phyloP scores from a whole-genome alignment of 1,284 basidiomycete genomes.

The Trichosporon sp. region DNA sequence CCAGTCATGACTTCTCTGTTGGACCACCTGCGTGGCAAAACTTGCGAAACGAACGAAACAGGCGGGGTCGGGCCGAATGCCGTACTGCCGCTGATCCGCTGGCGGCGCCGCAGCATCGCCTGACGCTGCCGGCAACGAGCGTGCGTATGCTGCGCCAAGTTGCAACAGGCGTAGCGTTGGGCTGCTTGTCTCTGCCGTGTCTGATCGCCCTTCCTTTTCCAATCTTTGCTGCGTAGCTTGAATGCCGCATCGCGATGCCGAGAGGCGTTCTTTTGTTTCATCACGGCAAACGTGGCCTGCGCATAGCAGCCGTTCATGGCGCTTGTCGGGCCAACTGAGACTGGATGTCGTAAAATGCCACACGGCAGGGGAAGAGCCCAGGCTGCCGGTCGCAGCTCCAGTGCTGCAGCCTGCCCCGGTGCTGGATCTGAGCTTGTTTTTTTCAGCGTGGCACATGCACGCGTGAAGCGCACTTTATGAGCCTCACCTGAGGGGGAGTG shows the following conservation, averaged over 20 bases:
- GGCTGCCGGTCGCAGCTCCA: background rate
- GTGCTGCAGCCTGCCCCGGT: no score
- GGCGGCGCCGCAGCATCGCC: background rate
- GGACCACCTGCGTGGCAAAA: background rate
- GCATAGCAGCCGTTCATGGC: background rate
- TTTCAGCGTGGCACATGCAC: background rate
- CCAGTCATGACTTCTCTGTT: background rate
- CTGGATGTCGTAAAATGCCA: conserved; percentile 7
- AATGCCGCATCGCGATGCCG: background rate
- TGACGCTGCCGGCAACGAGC: background rate
- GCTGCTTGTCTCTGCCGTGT: background rate
- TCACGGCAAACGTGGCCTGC: background rate
- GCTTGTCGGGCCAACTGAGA: background rate
- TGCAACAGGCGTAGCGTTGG: background rate
- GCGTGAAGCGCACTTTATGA: background rate
- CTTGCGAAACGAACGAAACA: background rate
- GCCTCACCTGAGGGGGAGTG: background rate
- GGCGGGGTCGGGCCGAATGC: background rate
- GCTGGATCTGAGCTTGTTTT: background rate
- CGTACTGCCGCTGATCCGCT: conserved; percentile 4
- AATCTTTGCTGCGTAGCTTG: background rate
- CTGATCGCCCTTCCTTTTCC: conserved; percentile 5
- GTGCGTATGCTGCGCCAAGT: background rate
- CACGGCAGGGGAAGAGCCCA: background rate
- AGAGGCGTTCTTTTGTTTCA: background rate